Percentiles rank a stretch among this genome's conserved stretches.
Evolutionary conservation across 495 filamentous ascomycete species (phyloP).

Genomic region (Trypethelium eluteriae): DNA sequence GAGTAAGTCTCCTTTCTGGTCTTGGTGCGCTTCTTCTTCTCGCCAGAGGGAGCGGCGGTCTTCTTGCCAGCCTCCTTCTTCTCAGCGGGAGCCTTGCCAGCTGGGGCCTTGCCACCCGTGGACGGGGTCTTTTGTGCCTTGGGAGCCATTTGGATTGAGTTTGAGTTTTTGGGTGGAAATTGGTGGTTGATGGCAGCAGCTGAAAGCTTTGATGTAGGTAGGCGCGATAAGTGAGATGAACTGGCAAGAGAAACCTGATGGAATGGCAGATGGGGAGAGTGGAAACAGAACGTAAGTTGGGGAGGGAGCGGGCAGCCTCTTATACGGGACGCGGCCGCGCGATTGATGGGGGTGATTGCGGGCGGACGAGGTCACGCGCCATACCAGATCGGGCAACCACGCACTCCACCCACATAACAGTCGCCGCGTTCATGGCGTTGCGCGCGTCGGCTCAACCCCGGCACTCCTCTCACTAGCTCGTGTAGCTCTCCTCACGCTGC

Average conservation of each 20-base stretch:
- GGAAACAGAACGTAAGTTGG: background rate
- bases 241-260: conserved; percentile 10
- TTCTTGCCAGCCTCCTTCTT: conserved; percentile 99
- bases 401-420: background rate
- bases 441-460: too few relatives aligned
- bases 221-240: conserved; percentile 19
- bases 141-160: conserved; percentile 24
- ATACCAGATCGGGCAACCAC: background rate
- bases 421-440: too few relatives aligned
- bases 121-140: conserved; percentile 84
- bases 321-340: conserved; percentile 10
- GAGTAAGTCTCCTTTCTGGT: conserved; percentile 99
- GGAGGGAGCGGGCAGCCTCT: background rate
- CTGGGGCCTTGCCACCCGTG: conserved; percentile 92
- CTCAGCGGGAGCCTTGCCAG: conserved; percentile 81
- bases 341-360: conserved; percentile 3
- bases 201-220: conserved; percentile 9
- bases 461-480: too few relatives aligned
- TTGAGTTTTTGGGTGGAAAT: conserved; percentile 14
- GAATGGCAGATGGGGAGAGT: conserved; percentile 5
- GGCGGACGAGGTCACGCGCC: background rate
- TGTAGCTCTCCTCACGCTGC: too few relatives aligned
- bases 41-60: conserved; percentile 80
- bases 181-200: conserved; percentile 6
- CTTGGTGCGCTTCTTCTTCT: conserved; percentile 99